Conservation (phyloP, 495 filamentous ascomycete species). For the Aspergillus biplanus region DNA sequence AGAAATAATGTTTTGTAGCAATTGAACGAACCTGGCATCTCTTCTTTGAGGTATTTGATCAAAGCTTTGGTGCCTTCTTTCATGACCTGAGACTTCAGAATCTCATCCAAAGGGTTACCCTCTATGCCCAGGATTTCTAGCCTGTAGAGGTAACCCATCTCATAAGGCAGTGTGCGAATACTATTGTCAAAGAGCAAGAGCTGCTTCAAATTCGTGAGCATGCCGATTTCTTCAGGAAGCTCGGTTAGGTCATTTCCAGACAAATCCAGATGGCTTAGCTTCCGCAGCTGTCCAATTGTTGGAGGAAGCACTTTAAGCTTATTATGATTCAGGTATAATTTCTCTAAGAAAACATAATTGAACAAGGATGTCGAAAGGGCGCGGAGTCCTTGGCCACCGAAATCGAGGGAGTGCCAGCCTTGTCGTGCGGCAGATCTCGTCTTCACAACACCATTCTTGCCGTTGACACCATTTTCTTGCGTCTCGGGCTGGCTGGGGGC, state of each 20-base stretch:
- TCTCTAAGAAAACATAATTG: conserved; percentile 81
- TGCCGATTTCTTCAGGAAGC: conserved; percentile 90
- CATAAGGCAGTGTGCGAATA: conserved; percentile 77
- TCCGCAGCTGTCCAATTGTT: conserved; percentile 77
- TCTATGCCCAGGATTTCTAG: conserved; percentile 90
- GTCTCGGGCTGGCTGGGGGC: conserved; percentile 59
- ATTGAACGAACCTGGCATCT: conserved; percentile 71
- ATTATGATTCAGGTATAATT: conserved; percentile 91
- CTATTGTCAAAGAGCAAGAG: conserved; percentile 88
- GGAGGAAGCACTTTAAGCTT: conserved; percentile 76
- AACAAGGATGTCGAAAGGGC: conserved; percentile 80
- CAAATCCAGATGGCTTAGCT: conserved; percentile 78
- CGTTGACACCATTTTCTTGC: conserved; percentile 63
- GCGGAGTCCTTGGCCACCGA: conserved; percentile 89
- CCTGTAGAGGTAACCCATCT: conserved; percentile 84
- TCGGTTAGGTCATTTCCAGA: conserved; percentile 84
- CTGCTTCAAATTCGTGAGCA: conserved; percentile 84
- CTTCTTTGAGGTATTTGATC: conserved; percentile 78
- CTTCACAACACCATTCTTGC: conserved; percentile 61
- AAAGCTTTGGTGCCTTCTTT: conserved; percentile 85
- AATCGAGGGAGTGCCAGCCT: conserved; percentile 88
- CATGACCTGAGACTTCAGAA: conserved; percentile 74
- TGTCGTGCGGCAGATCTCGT: conserved; percentile 67
- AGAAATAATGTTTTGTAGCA: conserved; percentile 9
- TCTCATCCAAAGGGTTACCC: conserved; percentile 80